Conservation (phyloP, 2,329 filamentous ascomycete species). For the Botrytis sinoallii region DNA sequence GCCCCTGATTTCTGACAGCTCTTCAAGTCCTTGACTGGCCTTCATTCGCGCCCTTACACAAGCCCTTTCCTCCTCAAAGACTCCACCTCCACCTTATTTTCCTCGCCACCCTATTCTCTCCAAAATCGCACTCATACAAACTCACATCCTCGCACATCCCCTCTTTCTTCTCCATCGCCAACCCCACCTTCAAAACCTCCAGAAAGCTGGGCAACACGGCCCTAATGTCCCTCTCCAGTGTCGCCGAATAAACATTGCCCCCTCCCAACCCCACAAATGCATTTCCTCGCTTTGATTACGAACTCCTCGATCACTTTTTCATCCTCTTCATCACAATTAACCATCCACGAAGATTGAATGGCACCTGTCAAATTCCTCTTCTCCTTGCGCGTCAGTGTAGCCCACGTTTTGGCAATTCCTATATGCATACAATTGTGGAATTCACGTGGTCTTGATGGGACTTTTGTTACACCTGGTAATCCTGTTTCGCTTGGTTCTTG, state of each 20-base stretch:
- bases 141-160: neutral
- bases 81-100: neutral
- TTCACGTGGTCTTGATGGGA: neutral
- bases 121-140: neutral
- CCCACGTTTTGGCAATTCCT: neutral
- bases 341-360: neutral
- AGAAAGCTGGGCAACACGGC: neutral
- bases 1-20: accelerated
- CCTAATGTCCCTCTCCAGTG: neutral
- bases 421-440: neutral
- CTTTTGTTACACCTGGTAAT: neutral
- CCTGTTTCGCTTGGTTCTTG: neutral
- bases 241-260: neutral
- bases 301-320: neutral
- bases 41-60: neutral
- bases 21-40: neutral
- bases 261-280: neutral
- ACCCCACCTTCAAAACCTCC: neutral
- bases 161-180: neutral
- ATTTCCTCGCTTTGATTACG: neutral
- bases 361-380: neutral
- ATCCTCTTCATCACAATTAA: neutral
- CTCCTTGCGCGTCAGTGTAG: neutral
- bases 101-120: neutral
- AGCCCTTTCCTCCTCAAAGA: neutral